phyloP scores from a whole-genome alignment of 2,329 filamentous ascomycete species.

The Microdochium nivale region DNA sequence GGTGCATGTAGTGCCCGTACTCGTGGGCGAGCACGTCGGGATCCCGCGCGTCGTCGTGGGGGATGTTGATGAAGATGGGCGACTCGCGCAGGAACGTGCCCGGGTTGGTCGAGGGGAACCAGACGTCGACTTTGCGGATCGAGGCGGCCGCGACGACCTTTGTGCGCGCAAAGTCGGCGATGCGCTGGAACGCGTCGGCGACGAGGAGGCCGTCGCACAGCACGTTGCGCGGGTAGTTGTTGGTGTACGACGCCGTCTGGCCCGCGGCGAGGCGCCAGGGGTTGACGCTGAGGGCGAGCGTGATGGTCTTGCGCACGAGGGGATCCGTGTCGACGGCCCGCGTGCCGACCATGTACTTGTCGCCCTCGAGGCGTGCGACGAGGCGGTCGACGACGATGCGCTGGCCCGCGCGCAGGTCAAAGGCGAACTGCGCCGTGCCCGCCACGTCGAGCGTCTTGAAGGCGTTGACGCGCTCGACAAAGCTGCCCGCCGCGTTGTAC shows the following conservation, averaged over 20 bases:
- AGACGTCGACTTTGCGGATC: neutral
- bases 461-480: neutral
- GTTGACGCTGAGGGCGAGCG: neutral
- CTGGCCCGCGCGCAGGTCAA: neutral
- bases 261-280: neutral
- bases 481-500: neutral
- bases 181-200: conserved; percentile 1
- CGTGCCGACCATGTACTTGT: neutral
- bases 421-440: neutral
- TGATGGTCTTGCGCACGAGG: neutral
- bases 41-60: neutral
- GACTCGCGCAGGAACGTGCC: neutral
- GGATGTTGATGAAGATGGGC: neutral
- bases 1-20: neutral
- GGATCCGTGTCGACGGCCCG: neutral
- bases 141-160: neutral
- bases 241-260: neutral
- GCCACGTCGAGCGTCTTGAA: neutral
- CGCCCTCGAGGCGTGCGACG: neutral
- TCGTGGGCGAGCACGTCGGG: neutral
- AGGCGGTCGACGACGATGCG: neutral
- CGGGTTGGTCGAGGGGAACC: neutral
- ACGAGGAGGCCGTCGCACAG: neutral
- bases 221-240: neutral
- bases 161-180: neutral